These are phyloP conservation scores for Xanthoconium purpureum DNA, from an alignment of 768 basidiomycete genomes.

Conservation along the genomic window DNA sequence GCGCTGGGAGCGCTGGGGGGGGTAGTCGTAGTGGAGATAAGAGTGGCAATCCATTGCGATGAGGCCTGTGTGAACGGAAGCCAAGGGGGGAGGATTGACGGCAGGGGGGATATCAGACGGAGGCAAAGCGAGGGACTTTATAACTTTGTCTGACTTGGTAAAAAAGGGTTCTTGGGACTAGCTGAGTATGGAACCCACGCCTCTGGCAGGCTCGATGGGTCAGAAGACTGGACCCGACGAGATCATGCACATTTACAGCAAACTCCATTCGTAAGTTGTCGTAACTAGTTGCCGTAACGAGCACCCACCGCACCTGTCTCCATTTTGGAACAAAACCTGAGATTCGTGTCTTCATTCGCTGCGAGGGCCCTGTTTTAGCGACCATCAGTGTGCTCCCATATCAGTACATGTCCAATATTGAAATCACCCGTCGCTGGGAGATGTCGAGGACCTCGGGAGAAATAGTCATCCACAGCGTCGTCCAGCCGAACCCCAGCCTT, in stretches of 20 bases:
- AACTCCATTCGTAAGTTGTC: constrained; percentile 27
- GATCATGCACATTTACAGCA: constrained; percentile 28
- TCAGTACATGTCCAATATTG: constrained; percentile 27
- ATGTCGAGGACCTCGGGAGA: neutral
- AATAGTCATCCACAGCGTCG: neutral
- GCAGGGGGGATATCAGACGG: constrained; percentile 15
- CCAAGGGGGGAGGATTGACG: constrained; percentile 15
- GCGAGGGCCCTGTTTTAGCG: neutral
- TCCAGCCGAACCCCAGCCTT: constrained; percentile 2
- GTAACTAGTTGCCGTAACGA: constrained; percentile 28
- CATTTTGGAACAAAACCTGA: constrained; percentile 25
- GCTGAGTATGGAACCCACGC: constrained; percentile 32
- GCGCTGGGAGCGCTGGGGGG: neutral
- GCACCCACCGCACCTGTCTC: constrained; percentile 25
- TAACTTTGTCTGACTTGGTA: constrained; percentile 28
- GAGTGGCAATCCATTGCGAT: constrained; percentile 13
- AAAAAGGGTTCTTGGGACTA: constrained; percentile 22
- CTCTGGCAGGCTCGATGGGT: constrained; percentile 29
- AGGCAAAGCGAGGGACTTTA: constrained; percentile 23
- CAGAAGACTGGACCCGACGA: constrained; percentile 29
- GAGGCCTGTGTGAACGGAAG: constrained; percentile 3
- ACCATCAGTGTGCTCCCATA: constrained; percentile 10
- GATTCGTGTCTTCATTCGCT: constrained; percentile 23
- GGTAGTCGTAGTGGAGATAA: neutral
- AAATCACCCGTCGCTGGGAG: constrained; percentile 22